These are phyloP conservation scores for Inosperma sp. DNA, from an alignment of 768 basidiomycete genomes.

Conservation along the genomic window DNA sequence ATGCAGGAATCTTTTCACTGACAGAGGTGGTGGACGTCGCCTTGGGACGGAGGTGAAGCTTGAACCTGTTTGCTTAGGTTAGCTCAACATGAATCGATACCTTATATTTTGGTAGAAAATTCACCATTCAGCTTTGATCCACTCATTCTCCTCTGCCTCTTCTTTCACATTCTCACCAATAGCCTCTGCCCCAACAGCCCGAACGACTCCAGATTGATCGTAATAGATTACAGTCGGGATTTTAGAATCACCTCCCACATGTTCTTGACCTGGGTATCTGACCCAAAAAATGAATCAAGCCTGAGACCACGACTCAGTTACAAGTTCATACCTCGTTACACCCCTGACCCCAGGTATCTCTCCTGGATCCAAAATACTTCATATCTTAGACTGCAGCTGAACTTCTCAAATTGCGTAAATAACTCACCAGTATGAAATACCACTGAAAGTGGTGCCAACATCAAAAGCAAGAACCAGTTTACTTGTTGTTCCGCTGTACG, in stretches of 20 bases:
- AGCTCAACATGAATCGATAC: not conserved
- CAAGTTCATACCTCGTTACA: conserved; percentile 15
- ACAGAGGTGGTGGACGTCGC: conserved; percentile 5
- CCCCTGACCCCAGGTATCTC: conserved; percentile 17
- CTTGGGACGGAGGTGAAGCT: conserved; percentile 30
- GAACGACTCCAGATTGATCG: conserved; percentile 32
- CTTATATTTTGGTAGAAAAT: conserved; percentile 19
- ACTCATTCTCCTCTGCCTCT: conserved; percentile 38
- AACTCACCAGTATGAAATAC: conserved; percentile 36
- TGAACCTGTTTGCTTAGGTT: conserved; percentile 16
- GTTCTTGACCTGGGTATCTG: conserved; percentile 43
- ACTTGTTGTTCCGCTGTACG: conserved; percentile 20
- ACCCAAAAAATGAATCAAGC: not conserved
- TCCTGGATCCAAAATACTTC: conserved; percentile 37
- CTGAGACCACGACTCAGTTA: not conserved
- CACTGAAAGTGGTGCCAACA: conserved; percentile 41
- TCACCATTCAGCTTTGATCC: conserved; percentile 45
- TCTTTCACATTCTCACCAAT: conserved; percentile 33
- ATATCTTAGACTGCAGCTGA: not conserved
- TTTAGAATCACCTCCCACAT: conserved; percentile 36
- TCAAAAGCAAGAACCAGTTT: conserved; percentile 41
- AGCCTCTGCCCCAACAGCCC: conserved; percentile 43
- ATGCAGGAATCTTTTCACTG: conserved; percentile 26
- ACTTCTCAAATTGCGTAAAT: not conserved
- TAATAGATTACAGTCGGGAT: conserved; percentile 47